Conservation (phyloP, 2,329 filamentous ascomycete genomes). For the Alternaria sp. region DNA sequence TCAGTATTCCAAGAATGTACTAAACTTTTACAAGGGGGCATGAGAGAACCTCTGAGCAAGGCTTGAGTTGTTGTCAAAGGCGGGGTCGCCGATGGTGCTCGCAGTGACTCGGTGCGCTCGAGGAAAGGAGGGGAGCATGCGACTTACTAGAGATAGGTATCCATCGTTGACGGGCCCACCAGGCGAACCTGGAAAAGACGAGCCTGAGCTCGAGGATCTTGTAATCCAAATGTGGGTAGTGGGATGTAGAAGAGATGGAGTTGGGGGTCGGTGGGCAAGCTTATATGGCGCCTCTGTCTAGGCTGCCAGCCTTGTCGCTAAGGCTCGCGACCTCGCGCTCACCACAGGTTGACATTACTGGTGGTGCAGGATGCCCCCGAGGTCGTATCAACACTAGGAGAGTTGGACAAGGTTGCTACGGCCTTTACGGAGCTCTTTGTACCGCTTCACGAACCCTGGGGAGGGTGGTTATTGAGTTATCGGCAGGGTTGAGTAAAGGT, state of each 20-base stretch:
- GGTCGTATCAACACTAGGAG: constrained; percentile 11
- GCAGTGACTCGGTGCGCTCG: neutral
- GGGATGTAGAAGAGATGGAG: constrained; percentile 19
- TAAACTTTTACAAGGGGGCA: neutral
- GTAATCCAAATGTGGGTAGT: neutral
- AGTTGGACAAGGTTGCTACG: constrained; percentile 13
- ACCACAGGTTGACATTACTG: constrained; percentile 4
- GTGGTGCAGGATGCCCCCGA: constrained; percentile 4
- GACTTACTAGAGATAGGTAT: neutral
- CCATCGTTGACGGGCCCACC: neutral
- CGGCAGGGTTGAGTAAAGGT: neutral
- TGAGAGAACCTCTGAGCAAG: constrained; percentile 1
- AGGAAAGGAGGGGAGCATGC: neutral
- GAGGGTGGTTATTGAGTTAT: constrained; percentile 1
- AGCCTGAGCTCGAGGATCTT: neutral
- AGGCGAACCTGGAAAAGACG: neutral
- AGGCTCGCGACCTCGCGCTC: constrained; percentile 4
- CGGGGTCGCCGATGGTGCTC: neutral
- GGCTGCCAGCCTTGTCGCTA: neutral
- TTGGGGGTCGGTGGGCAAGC: neutral
- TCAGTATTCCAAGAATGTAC: neutral
- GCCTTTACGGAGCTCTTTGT: neutral
- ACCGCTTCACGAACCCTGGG: neutral
- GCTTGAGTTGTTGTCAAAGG: constrained; percentile 15
- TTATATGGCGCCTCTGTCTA: constrained; percentile 13